A percentile compares a stretch with the other conserved stretches of the same genome.
Evolutionary conservation across 1,284 basidiomycete species (phyloP).

Genomic region (Marasmius tenuissimus): DNA sequence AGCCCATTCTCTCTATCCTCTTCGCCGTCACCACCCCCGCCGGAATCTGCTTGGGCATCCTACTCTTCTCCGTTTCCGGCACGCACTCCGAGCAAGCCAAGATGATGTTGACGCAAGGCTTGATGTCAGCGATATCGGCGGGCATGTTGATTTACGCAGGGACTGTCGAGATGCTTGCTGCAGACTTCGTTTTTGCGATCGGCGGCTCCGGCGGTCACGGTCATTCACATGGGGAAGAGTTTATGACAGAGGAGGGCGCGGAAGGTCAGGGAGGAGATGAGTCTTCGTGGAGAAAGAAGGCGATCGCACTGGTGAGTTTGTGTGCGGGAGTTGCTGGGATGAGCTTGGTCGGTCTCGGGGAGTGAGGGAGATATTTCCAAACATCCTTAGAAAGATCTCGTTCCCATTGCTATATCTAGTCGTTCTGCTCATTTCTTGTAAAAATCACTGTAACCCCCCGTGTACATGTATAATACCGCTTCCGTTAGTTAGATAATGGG

Average conservation of each 20-base stretch:
- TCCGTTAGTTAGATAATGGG: too few relatives aligned
- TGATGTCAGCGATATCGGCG: conserved; percentile 75
- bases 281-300: conserved; percentile 36
- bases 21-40: conserved; percentile 73
- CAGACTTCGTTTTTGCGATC: conserved; percentile 70
- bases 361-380: background rate
- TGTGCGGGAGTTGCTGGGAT: conserved; percentile 56
- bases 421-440: too few relatives aligned
- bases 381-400: background rate
- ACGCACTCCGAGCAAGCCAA: conserved; percentile 36
- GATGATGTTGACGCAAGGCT: conserved; percentile 58
- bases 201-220: conserved; percentile 37
- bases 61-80: conserved; percentile 38
- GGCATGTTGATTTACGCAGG: conserved; percentile 79
- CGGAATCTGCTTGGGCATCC: conserved; percentile 61
- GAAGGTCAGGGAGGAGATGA: conserved; percentile 13
- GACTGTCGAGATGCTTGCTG: conserved; percentile 80
- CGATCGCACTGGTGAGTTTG: conserved; percentile 55
- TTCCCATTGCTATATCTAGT: too few relatives aligned
- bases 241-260: conserved; percentile 13
- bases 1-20: conserved; percentile 54
- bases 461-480: too few relatives aligned
- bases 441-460: too few relatives aligned
- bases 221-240: conserved; percentile 20
- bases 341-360: conserved; percentile 40